phyloP scores from a whole-genome alignment of 73 alveolate species.

The Paramecium octaurelia region DNA sequence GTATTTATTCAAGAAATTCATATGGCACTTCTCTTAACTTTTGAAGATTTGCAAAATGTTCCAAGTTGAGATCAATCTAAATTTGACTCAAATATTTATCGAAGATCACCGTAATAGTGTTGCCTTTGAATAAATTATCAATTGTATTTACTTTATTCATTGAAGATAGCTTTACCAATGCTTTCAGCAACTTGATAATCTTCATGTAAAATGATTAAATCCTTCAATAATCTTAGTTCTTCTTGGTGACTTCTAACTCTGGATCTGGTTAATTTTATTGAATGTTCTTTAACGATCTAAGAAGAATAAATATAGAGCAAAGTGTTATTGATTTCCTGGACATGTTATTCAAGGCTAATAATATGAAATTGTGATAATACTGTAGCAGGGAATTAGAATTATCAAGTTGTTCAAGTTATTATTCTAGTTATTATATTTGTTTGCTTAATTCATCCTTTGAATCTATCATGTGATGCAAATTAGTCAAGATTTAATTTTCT shows the following conservation, averaged over 20 bases:
- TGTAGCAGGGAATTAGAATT: background rate
- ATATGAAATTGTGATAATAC: background rate
- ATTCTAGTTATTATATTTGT: background rate
- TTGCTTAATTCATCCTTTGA: background rate
- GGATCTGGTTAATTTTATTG: background rate
- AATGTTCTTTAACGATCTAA: background rate
- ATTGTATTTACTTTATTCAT: background rate
- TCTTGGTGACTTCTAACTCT: background rate
- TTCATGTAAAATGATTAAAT: background rate
- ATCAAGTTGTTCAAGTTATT: background rate
- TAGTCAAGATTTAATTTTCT: background rate
- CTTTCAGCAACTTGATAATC: conserved; percentile 3
- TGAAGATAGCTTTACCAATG: background rate
- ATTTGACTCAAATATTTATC: background rate
- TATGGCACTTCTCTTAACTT: background rate
- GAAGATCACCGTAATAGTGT: background rate
- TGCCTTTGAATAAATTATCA: background rate
- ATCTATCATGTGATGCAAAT: background rate
- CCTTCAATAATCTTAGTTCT: background rate
- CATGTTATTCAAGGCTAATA: background rate
- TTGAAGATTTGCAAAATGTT: background rate
- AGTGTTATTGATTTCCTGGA: background rate
- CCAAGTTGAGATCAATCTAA: background rate
- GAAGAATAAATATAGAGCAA: background rate
- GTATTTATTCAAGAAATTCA: background rate